Evolutionary conservation across 2,329 filamentous ascomycete genomes (phyloP).

Genomic region (Fusarium neocosmosporiellum): DNA sequence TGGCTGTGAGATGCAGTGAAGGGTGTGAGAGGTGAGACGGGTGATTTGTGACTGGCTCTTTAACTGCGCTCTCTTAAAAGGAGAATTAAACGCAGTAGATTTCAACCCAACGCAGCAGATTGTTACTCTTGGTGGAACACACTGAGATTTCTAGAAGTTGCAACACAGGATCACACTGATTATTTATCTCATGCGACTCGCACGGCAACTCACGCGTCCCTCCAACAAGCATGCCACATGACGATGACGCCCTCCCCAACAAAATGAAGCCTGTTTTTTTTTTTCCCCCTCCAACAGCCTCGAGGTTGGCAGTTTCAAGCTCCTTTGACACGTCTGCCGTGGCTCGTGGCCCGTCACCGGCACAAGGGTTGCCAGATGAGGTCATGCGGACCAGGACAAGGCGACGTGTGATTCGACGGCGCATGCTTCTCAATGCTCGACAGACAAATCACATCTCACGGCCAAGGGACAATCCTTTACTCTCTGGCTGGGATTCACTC

Average conservation of each 20-base stretch:
- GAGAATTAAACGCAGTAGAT: background rate
- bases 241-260: slow-evolving; percentile 34
- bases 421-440: slow-evolving; percentile 4
- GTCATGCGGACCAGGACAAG: slow-evolving; percentile 39
- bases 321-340: slow-evolving; percentile 27
- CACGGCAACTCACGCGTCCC: slow-evolving; percentile 18
- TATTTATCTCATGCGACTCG: slow-evolving; percentile 34
- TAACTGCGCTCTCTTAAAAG: background rate
- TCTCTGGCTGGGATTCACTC: background rate
- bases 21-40: background rate
- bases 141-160: background rate
- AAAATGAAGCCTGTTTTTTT: slow-evolving; percentile 37
- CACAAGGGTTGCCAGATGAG: slow-evolving; percentile 32
- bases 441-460: slow-evolving; percentile 40
- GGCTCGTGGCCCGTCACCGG: slow-evolving; percentile 28
- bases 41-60: background rate
- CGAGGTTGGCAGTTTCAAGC: slow-evolving; percentile 14
- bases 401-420: slow-evolving; percentile 25
- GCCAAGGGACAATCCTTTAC: slow-evolving; percentile 23
- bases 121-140: background rate
- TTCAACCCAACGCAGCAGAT: background rate
- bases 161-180: slow-evolving; percentile 17
- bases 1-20: slow-evolving; percentile 24
- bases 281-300: slow-evolving; percentile 3
- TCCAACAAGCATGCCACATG: slow-evolving; percentile 28